Conservation (phyloP, 352 stramenopile genomes). For the Ophiocytium majus region DNA sequence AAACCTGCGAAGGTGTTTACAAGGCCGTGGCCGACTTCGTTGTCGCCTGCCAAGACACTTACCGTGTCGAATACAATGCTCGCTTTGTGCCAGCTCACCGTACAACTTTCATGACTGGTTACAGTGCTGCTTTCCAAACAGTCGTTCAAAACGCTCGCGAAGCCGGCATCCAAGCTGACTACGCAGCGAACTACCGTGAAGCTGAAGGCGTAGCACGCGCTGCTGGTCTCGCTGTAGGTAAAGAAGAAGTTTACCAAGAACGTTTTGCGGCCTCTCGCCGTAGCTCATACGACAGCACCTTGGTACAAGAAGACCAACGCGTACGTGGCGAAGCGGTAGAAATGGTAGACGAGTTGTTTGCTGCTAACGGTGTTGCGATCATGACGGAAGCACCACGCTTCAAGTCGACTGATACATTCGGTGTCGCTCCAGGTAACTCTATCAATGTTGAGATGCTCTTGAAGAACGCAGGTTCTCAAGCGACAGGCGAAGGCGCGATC, state of each 20-base stretch:
- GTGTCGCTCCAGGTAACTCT: background rate
- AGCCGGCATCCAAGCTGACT: background rate
- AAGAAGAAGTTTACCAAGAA: conserved; percentile 7
- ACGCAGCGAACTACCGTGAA: background rate
- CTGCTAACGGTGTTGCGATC: background rate
- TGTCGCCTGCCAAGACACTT: background rate
- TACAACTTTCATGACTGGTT: background rate
- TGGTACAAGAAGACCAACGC: background rate
- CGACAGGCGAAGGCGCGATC: background rate
- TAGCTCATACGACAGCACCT: background rate
- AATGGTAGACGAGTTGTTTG: background rate
- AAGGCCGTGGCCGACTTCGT: background rate
- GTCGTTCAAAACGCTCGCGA: background rate
- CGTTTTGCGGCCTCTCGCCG: background rate
- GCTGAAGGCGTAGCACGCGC: background rate
- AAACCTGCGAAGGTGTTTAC: background rate
- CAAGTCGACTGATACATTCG: background rate
- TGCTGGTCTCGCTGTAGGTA: background rate
- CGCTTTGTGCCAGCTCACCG: background rate
- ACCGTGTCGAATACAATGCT: background rate
- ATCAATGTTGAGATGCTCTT: background rate
- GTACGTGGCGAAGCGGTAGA: background rate
- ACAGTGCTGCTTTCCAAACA: background rate
- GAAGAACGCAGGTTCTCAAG: background rate
- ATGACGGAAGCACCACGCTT: background rate